Evolutionary conservation across 352 stramenopile species (phyloP).

Genomic region (Globisporangium emineosum): DNA sequence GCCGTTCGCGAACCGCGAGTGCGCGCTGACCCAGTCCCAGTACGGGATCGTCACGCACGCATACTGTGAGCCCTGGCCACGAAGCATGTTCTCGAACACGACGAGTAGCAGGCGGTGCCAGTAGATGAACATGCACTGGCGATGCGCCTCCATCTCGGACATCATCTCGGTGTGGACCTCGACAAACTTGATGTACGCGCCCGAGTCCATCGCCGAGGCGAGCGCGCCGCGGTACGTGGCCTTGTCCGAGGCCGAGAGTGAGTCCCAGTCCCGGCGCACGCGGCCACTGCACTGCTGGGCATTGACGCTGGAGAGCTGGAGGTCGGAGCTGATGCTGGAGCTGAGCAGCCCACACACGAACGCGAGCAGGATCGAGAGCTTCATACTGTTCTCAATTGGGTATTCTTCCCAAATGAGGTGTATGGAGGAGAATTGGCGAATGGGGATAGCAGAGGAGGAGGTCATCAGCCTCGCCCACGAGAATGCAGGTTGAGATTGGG

Average conservation of each 20-base stretch:
- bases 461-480: neutral
- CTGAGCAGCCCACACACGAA: conserved; percentile 5
- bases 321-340: neutral
- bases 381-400: too few species aligned
- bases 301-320: neutral
- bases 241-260: conserved; percentile 26
- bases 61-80: conserved; percentile 30
- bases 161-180: conserved; percentile 8
- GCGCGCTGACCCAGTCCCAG: conserved; percentile 34
- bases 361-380: neutral
- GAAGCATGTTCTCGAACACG: conserved; percentile 56
- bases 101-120: conserved; percentile 50
- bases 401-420: neutral
- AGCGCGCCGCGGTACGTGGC: conserved; percentile 27
- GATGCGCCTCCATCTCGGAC: conserved; percentile 25
- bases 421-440: conserved; percentile 5
- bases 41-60: conserved; percentile 37
- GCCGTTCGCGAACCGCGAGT: conserved; percentile 1
- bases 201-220: conserved; percentile 23
- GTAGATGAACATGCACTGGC: conserved; percentile 46
- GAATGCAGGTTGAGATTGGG: neutral
- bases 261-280: conserved; percentile 33
- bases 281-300: conserved; percentile 21
- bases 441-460: neutral
- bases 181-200: conserved; percentile 21